Evolutionary conservation across 495 filamentous ascomycete species (phyloP).

Genomic region (Copromyces sp.): DNA sequence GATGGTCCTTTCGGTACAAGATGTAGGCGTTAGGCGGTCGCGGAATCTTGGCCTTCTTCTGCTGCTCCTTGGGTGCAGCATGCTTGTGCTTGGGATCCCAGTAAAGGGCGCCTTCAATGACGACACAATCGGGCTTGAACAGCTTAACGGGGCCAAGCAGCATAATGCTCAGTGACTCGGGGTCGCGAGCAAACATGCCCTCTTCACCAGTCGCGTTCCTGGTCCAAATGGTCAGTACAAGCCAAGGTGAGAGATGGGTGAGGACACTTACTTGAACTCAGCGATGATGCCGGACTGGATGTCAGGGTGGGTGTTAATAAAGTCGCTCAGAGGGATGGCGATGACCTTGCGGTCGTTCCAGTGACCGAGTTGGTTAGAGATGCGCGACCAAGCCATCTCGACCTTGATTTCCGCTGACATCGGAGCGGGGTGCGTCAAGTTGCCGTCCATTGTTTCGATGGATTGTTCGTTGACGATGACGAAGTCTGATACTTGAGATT

Average conservation of each 20-base stretch:
- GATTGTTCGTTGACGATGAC: not conserved
- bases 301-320: not conserved
- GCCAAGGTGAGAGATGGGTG: not conserved
- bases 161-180: conserved; percentile 2
- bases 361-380: conserved; percentile 12
- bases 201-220: not conserved
- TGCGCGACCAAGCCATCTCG: not conserved
- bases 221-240: not conserved
- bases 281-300: not conserved
- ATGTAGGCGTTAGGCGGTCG: conserved; percentile 21
- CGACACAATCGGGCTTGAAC: conserved; percentile 2
- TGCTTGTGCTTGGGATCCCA: conserved; percentile 5
- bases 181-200: not conserved
- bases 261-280: not conserved
- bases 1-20: conserved; percentile 12
- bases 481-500: not conserved
- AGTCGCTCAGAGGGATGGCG: conserved; percentile 4
- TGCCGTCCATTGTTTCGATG: not conserved
- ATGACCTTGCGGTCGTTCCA: conserved; percentile 12
- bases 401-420: not conserved
- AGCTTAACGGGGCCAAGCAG: conserved; percentile 9
- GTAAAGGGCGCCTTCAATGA: conserved; percentile 1
- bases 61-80: not conserved
- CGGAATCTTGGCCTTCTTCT: conserved; percentile 5
- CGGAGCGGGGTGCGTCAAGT: not conserved